Base-by-base conservation (phyloP, 169 alveolate genomes). In the Nephromyces sp. region DNA sequence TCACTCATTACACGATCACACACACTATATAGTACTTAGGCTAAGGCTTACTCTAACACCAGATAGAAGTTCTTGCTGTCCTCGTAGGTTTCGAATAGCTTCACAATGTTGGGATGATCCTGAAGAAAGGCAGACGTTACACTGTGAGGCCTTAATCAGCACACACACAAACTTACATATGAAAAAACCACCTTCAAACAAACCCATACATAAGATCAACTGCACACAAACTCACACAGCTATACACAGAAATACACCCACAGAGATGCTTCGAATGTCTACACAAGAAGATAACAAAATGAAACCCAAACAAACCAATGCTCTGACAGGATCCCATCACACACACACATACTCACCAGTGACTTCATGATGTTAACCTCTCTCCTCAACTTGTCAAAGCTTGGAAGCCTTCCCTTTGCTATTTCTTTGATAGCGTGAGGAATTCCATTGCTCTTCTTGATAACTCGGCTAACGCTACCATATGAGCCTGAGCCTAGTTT, bases 41-140 rank as follows among this genome's bases (percentile, higher is more conserved):
- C n/a, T n/a, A n/a, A n/a, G n/a, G n/a, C n/a, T n/a, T 43, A 43
- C 80, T 90, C 95, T 84, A 88, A 81, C 15, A 90, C 89, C 43
- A 88, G 88, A 71, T 86, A 90, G 51, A 87, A 83, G 66, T 84
- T 81, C 67, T 85, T 76, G 66, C 81, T 79, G 65, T 87, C 90
- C 77, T 90, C 92, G 66, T 84, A 87, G 0, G 90, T 75, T 77
- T 87, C 93, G 51, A 82, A 80, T 27, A 90, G 81, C 74, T 82
- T 84, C 80, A 80, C 66, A 64, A 80, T 80, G 52, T 80, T 80
- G 33, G 85, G 85, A 32, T 80, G 85, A 31, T 80, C 82, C 57
- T 43, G 57, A n/a, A n/a, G n/a, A n/a, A n/a, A n/a, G n/a, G n/a
- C n/a, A n/a, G n/a, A 8, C 24, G 66, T 53, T 53, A n/a, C n/a